Conservation (phyloP, 2,329 filamentous ascomycete species). For the Alternaria ethzedia region DNA sequence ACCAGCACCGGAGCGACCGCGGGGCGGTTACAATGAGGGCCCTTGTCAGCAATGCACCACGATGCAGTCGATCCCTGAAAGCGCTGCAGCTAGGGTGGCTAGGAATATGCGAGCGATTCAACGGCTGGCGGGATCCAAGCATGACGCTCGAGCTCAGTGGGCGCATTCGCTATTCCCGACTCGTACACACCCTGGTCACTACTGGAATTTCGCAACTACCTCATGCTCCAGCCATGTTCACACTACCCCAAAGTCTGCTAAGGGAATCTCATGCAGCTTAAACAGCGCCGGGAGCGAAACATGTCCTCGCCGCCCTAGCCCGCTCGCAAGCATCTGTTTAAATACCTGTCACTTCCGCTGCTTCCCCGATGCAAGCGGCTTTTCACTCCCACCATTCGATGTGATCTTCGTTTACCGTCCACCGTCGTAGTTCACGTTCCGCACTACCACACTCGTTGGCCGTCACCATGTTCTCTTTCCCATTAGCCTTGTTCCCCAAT, state of each 20-base stretch:
- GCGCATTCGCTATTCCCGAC: slow-evolving; percentile 42
- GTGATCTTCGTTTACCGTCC: slow-evolving; percentile 49
- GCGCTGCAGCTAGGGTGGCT: slow-evolving; percentile 38
- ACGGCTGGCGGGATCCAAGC: slow-evolving; percentile 50
- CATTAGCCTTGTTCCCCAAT: slow-evolving; percentile 45
- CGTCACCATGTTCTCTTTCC: slow-evolving; percentile 48
- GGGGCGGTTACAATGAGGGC: slow-evolving; percentile 32
- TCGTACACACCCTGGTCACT: slow-evolving; percentile 35
- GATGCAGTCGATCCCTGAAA: slow-evolving; percentile 47
- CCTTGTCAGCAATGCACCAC: slow-evolving; percentile 20
- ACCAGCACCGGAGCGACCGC: slow-evolving; percentile 28
- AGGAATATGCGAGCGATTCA: slow-evolving; percentile 46
- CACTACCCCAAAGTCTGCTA: slow-evolving; percentile 51
- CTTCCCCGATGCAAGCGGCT: slow-evolving; percentile 48
- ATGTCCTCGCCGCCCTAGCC: slow-evolving; percentile 47
- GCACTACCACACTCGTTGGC: slow-evolving; percentile 47
- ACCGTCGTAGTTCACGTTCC: slow-evolving; percentile 42
- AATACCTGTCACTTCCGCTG: slow-evolving; percentile 48
- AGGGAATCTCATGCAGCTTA: slow-evolving; percentile 49
- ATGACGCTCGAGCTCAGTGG: slow-evolving; percentile 45
- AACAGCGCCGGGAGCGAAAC: slow-evolving; percentile 49
- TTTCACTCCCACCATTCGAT: slow-evolving; percentile 48
- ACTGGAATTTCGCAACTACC: slow-evolving; percentile 47
- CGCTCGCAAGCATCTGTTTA: slow-evolving; percentile 49
- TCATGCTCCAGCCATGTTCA: slow-evolving; percentile 50